A percentile compares a stretch with the other conserved stretches of the same genome.
Evolutionary conservation across 2,329 filamentous ascomycete genomes (phyloP).

Genomic region (Fusarium sororula): DNA sequence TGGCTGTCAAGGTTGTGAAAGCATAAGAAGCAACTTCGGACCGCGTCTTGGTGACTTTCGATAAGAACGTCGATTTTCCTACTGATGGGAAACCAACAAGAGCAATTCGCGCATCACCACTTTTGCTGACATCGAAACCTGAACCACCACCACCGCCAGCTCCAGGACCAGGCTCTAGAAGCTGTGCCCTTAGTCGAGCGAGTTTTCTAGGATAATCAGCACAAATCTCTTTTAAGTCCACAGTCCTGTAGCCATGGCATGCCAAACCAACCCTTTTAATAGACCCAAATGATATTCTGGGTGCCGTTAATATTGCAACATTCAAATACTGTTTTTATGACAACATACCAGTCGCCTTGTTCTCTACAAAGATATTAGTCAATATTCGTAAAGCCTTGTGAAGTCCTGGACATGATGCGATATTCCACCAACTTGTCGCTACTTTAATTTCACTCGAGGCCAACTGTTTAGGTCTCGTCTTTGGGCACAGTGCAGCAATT

Average conservation of each 20-base stretch:
- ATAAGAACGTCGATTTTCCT: conserved; percentile 98
- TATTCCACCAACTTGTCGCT: background rate
- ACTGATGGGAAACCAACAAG: conserved; percentile 99
- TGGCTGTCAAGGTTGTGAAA: conserved; percentile 97
- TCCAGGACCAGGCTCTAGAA: conserved; percentile 88
- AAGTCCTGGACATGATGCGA: background rate
- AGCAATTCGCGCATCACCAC: conserved; percentile 94
- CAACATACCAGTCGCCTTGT: conserved; percentile 93
- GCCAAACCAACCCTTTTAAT: conserved; percentile 81
- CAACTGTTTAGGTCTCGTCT: background rate
- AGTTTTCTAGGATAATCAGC: conserved; percentile 75
- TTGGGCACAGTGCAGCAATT: background rate
- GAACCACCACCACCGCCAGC: conserved; percentile 79
- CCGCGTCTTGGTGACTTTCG: conserved; percentile 97
- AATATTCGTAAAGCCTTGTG: background rate
- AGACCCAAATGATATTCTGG: conserved; percentile 97
- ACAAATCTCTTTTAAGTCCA: too few relatives aligned
- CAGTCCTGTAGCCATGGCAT: background rate
- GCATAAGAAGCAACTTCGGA: conserved; percentile 96
- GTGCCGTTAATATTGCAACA: conserved; percentile 25
- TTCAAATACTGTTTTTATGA: background rate
- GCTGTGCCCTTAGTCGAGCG: conserved; percentile 89
- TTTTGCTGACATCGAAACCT: conserved; percentile 95
- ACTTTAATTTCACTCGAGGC: background rate
- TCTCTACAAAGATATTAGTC: conserved; percentile 68